phyloP scores from a whole-genome alignment of 2,329 filamentous ascomycete genomes.

The Parafenestella ontariensis region DNA sequence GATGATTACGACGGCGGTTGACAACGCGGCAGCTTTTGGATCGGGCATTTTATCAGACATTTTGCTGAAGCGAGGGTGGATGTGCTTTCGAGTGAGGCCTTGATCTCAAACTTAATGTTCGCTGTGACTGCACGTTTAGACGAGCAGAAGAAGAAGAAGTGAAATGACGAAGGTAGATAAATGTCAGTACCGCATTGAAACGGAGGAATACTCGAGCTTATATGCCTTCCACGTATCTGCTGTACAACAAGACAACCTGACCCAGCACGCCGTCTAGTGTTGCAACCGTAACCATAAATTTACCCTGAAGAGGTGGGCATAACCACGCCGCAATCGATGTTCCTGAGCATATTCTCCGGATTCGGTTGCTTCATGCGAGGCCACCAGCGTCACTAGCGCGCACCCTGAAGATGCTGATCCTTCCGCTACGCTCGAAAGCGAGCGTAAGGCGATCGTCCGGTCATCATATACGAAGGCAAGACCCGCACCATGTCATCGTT shows the following conservation, averaged over 20 bases:
- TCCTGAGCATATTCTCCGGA: conserved; percentile 8
- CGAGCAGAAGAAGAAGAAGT: background rate
- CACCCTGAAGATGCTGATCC: background rate
- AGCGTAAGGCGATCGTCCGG: conserved; percentile 4
- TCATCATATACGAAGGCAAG: conserved; percentile 17
- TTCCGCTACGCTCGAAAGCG: background rate
- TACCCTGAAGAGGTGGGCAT: background rate
- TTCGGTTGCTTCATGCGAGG: conserved; percentile 21
- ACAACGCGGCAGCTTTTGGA: conserved; percentile 26
- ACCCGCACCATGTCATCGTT: no score
- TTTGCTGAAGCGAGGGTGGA: background rate
- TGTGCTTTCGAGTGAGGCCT: background rate
- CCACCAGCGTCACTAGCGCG: conserved; percentile 11
- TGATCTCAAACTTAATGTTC: background rate
- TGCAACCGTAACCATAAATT: no score
- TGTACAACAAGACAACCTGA: background rate
- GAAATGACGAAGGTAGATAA: no score
- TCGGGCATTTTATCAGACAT: conserved; percentile 10
- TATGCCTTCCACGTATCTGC: background rate
- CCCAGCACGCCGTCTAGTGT: background rate
- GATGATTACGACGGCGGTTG: conserved; percentile 26
- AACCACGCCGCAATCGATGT: conserved; percentile 3
- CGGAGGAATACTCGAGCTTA: background rate
- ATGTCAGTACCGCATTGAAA: background rate
- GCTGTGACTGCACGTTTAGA: background rate